phyloP scores from a whole-genome alignment of 164 flowering plant species.

The Berberis vulgaris region DNA sequence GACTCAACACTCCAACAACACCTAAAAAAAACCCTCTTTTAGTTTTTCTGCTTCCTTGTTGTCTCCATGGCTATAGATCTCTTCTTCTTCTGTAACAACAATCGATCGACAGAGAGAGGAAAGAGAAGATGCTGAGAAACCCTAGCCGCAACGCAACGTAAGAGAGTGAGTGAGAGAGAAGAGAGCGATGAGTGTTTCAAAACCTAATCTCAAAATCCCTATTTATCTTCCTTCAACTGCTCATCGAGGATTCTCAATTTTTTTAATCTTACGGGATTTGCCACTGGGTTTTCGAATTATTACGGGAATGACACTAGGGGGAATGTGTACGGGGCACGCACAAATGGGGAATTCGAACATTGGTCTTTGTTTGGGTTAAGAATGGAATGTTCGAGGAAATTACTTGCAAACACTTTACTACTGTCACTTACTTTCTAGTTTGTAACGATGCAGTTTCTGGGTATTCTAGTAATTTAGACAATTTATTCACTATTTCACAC shows the following conservation, averaged over 20 bases:
- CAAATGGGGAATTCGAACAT: too few species aligned
- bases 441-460: too few species aligned
- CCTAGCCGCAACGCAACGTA: slow-evolving; percentile 20
- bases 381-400: too few species aligned
- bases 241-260: not conserved
- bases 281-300: not conserved
- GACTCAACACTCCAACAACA: not conserved
- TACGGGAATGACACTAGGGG: not conserved
- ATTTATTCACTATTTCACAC: too few species aligned
- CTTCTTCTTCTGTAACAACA: not conserved
- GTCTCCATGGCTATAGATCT: slow-evolving; percentile 3
- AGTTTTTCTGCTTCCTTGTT: not conserved
- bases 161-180: not conserved
- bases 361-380: too few species aligned
- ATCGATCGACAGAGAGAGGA: not conserved
- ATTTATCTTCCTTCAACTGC: slow-evolving; percentile 8
- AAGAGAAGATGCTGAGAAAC: slow-evolving; percentile 1
- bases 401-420: too few species aligned
- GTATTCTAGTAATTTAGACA: too few species aligned
- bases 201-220: slow-evolving; percentile 23
- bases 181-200: not conserved
- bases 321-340: not conserved
- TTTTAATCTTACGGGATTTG: not conserved
- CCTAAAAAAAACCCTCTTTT: not conserved
- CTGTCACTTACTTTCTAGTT: too few species aligned